phyloP scores from a whole-genome alignment of 306 rosid species.

The Astragalus membranaceus region DNA sequence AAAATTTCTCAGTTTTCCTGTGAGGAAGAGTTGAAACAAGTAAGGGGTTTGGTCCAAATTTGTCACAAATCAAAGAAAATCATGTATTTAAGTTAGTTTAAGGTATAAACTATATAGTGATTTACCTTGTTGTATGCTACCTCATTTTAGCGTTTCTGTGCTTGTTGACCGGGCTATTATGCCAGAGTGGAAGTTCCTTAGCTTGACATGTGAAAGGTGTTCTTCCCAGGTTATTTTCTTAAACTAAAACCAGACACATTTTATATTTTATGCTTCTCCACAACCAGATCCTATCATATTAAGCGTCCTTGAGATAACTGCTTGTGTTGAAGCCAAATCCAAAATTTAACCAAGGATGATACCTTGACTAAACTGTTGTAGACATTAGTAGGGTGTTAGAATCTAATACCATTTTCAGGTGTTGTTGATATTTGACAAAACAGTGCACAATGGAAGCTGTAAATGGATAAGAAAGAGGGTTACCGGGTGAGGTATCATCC shows the following conservation, averaged over 20 bases:
- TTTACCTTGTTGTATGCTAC: background rate
- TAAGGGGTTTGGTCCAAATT: background rate
- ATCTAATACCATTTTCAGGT: background rate
- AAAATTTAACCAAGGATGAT: background rate
- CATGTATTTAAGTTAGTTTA: background rate
- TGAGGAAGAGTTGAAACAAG: background rate
- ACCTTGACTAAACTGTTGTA: background rate
- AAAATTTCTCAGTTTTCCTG: background rate
- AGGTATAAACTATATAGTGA: background rate
- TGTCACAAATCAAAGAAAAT: background rate
- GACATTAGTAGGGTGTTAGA: background rate
- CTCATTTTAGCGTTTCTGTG: background rate
- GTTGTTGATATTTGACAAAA: background rate
- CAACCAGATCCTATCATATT: background rate
- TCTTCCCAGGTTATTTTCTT: background rate
- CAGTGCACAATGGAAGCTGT: background rate
- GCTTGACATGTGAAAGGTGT: background rate
- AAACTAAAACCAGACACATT: background rate
- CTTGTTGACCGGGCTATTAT: background rate
- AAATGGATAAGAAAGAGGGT: background rate
- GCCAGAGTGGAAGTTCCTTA: background rate
- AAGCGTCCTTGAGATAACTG: background rate
- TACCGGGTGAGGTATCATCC: background rate
- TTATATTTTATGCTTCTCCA: background rate
- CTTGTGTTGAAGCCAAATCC: background rate